Evolutionary conservation across 2,329 filamentous ascomycete species (phyloP).

Genomic region (Penicillium palitans): DNA sequence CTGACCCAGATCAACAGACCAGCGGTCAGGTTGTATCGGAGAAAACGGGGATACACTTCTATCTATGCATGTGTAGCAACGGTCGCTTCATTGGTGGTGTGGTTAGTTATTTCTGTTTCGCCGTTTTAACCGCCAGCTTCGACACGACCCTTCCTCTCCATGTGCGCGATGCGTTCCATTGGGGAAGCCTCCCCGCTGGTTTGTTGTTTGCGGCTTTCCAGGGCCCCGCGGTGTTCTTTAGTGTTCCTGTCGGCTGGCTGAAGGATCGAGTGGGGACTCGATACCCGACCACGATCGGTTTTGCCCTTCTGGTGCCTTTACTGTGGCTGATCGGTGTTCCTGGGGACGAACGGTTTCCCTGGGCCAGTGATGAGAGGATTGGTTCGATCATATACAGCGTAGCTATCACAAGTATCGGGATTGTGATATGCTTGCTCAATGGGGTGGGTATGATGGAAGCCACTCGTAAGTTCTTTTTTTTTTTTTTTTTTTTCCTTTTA

Average conservation of each 20-base stretch:
- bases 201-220: conserved; percentile 60
- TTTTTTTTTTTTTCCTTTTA: not conserved
- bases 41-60: conserved; percentile 16
- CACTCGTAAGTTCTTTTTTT: conserved; percentile 25
- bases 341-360: conserved; percentile 30
- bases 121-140: conserved; percentile 55
- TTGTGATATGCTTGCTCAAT: conserved; percentile 28
- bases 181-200: conserved; percentile 56
- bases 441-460: conserved; percentile 33
- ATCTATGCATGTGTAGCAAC: conserved; percentile 45
- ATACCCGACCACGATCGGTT: conserved; percentile 27
- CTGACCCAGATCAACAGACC: not conserved
- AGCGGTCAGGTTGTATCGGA: not conserved
- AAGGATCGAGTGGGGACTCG: conserved; percentile 30
- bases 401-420: conserved; percentile 22
- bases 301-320: conserved; percentile 23
- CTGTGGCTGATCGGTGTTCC: conserved; percentile 33
- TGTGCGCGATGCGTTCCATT: conserved; percentile 54
- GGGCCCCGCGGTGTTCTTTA: conserved; percentile 57
- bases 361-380: conserved; percentile 19
- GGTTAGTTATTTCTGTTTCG: conserved; percentile 48
- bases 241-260: conserved; percentile 57
- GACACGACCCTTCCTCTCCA: conserved; percentile 59
- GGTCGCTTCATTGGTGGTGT: conserved; percentile 46
- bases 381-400: conserved; percentile 27